phyloP scores from a whole-genome alignment of 371 early-diverging fungal species.

The Chytridiales sp. region DNA sequence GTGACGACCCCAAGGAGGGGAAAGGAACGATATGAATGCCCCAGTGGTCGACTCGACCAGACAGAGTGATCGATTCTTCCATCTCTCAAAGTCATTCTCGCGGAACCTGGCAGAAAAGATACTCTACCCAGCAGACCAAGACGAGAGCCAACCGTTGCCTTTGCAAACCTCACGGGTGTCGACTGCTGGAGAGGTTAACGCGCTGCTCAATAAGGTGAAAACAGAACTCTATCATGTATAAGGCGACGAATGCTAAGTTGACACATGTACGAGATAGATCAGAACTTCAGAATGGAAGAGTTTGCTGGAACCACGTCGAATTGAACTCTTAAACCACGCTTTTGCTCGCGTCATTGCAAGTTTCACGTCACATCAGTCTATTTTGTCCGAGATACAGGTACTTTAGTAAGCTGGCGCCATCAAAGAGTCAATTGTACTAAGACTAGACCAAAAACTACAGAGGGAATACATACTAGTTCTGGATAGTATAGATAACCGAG shows the following conservation, averaged over 20 bases:
- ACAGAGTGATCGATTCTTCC: conserved; percentile 23
- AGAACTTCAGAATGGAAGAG: not conserved
- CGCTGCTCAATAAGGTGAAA: not conserved
- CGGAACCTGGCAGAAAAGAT: conserved; percentile 14
- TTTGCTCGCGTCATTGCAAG: conserved; percentile 18
- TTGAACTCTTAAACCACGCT: conserved; percentile 13
- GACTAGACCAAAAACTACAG: not conserved
- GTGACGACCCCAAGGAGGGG: too few species aligned
- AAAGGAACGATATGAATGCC: too few species aligned
- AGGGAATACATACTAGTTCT: conserved; percentile 26
- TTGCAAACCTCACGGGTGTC: not conserved
- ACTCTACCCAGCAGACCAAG: not conserved
- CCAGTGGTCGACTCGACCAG: too few species aligned
- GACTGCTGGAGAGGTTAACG: not conserved
- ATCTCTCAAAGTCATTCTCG: conserved; percentile 21
- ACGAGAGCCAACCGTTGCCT: not conserved
- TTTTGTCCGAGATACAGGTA: conserved; percentile 27
- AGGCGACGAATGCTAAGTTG: not conserved
- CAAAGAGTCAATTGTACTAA: not conserved
- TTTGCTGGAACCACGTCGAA: not conserved
- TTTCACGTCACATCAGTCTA: conserved; percentile 17
- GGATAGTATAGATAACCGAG: conserved; percentile 6
- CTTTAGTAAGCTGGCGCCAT: too few species aligned
- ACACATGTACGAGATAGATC: not conserved
- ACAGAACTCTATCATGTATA: not conserved